phyloP scores from a whole-genome alignment of 139 green algal genomes.

The Edaphochlamys debaryana region DNA sequence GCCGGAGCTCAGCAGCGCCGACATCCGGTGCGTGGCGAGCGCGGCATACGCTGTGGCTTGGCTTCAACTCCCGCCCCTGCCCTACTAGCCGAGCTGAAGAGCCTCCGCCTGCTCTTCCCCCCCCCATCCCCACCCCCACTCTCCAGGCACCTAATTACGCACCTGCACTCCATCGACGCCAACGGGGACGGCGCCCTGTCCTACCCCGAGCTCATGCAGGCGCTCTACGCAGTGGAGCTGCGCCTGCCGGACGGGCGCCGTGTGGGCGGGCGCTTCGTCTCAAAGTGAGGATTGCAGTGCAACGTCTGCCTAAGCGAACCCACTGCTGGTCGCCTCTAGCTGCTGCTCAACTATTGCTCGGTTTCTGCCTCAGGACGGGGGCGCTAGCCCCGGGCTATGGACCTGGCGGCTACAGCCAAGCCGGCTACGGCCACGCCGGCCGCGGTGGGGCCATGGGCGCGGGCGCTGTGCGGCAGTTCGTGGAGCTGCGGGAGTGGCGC shows the following conservation, averaged over 20 bases:
- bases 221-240: slow-evolving; percentile 41
- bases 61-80: no score
- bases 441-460: background rate
- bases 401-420: no score
- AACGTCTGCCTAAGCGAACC: no score
- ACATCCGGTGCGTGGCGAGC: slow-evolving; percentile 33
- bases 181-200: slow-evolving; percentile 48
- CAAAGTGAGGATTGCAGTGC: no score
- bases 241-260: slow-evolving; percentile 31
- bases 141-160: slow-evolving; percentile 27
- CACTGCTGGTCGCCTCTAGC: no score
- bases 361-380: no score
- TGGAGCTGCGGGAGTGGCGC: slow-evolving; percentile 32
- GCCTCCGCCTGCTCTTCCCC: background rate
- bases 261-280: background rate
- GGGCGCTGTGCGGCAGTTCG: background rate
- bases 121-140: background rate
- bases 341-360: no score
- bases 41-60: no score
- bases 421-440: no score
- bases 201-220: slow-evolving; percentile 41
- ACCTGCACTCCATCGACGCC: slow-evolving; percentile 48
- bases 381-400: no score
- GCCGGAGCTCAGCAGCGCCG: slow-evolving; percentile 20
- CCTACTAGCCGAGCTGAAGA: background rate